These are phyloP conservation scores for Apiospora saccharicola DNA, from an alignment of 2,329 filamentous ascomycete species.

Conservation along the genomic window DNA sequence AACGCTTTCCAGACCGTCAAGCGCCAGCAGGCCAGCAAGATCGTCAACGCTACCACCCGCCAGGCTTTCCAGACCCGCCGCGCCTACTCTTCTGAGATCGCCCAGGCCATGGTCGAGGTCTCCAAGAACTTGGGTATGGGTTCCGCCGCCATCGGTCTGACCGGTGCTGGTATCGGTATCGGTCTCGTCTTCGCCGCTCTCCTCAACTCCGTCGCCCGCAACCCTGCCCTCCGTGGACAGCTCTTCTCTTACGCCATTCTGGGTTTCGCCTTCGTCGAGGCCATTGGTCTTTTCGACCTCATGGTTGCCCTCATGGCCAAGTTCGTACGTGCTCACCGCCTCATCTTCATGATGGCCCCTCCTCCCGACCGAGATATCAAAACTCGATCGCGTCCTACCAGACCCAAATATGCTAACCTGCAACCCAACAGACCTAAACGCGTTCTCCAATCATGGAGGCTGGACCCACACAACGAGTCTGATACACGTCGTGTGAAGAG, in stretches of 20 bases:
- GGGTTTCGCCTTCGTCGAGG: conserved; percentile 94
- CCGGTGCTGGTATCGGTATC: conserved; percentile 93
- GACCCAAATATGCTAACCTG: background rate
- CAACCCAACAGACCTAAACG: conserved; percentile 41
- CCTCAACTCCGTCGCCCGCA: conserved; percentile 88
- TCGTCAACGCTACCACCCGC: conserved; percentile 72
- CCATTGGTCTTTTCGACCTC: conserved; percentile 87
- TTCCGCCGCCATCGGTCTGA: conserved; percentile 89
- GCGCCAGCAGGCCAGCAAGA: conserved; percentile 73
- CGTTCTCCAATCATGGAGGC: conserved; percentile 40
- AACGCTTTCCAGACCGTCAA: conserved; percentile 75
- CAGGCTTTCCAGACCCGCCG: conserved; percentile 73
- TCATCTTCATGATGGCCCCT: conserved; percentile 24
- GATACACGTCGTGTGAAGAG: conserved; percentile 37
- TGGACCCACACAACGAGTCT: conserved; percentile 39
- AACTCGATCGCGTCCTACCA: conserved; percentile 12
- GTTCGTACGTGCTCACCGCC: conserved; percentile 66
- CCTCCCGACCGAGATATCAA: conserved; percentile 5
- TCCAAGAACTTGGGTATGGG: conserved; percentile 92
- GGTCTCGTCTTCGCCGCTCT: conserved; percentile 93
- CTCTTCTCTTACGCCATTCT: conserved; percentile 97
- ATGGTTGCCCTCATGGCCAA: conserved; percentile 96
- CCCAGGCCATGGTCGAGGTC: conserved; percentile 87
- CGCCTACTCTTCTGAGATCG: conserved; percentile 88
- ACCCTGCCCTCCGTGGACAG: conserved; percentile 93